Evolutionary conservation across 306 rosid species (phyloP).

Genomic region (Medicago truncatula): DNA sequence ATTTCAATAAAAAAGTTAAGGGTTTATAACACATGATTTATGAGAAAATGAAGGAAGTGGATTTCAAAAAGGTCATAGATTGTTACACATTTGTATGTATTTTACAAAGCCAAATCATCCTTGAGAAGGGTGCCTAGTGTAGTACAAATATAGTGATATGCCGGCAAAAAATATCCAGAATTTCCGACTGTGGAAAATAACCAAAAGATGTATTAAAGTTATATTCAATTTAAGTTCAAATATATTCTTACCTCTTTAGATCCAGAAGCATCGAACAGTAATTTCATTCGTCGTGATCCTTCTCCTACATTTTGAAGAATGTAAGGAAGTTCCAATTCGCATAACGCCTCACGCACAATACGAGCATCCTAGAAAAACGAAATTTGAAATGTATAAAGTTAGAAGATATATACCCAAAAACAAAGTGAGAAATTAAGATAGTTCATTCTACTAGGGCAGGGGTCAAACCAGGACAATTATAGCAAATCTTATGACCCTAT

Average conservation of each 20-base stretch:
- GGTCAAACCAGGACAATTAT: conserved; percentile 15
- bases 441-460: background rate
- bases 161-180: conserved; percentile 8
- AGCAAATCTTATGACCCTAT: conserved; percentile 20
- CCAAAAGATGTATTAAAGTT: background rate
- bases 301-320: conserved; percentile 84
- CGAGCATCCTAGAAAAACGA: conserved; percentile 67
- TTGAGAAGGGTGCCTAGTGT: background rate
- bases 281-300: conserved; percentile 65
- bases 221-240: conserved; percentile 15
- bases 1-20: too few relatives aligned
- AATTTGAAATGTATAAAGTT: conserved; percentile 14
- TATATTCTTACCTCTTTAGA: conserved; percentile 68
- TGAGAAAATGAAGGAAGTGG: too few relatives aligned
- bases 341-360: conserved; percentile 93
- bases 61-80: too few relatives aligned
- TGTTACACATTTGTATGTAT: background rate
- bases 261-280: conserved; percentile 65
- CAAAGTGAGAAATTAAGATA: conserved; percentile 10
- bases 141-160: conserved; percentile 10
- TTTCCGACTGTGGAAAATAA: conserved; percentile 20
- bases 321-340: conserved; percentile 95
- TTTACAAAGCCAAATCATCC: background rate
- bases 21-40: too few relatives aligned
- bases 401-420: conserved; percentile 23